phyloP scores from a whole-genome alignment of 257 asterid genomes.

The Solanum ossicruentum region DNA sequence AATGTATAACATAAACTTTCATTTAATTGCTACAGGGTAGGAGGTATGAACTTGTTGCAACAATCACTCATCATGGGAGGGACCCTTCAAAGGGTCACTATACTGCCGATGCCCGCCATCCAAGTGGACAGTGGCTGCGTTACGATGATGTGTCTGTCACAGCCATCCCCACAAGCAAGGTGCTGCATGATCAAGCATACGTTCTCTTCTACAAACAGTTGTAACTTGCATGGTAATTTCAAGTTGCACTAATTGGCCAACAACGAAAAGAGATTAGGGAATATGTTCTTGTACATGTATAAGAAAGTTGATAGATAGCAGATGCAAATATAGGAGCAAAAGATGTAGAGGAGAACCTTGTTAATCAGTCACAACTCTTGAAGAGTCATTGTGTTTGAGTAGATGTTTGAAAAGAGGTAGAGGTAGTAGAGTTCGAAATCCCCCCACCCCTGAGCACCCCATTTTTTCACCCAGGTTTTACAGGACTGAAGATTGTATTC shows the following conservation, averaged over 20 bases:
- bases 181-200: slow-evolving; percentile 66
- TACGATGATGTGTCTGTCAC: slow-evolving; percentile 62
- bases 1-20: not conserved
- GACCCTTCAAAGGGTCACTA: slow-evolving; percentile 78
- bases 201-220: slow-evolving; percentile 59
- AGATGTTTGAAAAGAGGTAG: not conserved
- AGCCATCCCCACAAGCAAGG: slow-evolving; percentile 39
- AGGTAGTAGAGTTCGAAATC: not conserved
- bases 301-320: slow-evolving; percentile 1
- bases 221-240: slow-evolving; percentile 25
- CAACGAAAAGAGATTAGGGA: slow-evolving; percentile 1
- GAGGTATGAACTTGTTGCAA: slow-evolving; percentile 62
- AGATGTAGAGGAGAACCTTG: slow-evolving; percentile 1
- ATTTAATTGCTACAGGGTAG: slow-evolving; percentile 25
- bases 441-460: not conserved
- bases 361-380: not conserved
- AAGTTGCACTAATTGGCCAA: not conserved
- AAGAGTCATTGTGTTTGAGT: not conserved
- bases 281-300: slow-evolving; percentile 28
- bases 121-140: slow-evolving; percentile 69
- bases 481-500: not conserved
- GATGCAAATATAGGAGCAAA: slow-evolving; percentile 5
- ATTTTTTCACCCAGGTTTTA: not conserved
- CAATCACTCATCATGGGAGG: slow-evolving; percentile 71
- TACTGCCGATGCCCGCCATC: slow-evolving; percentile 75